Evolutionary conservation across 164 flowering plant species (phyloP).

Genomic region (Vitis riparia): DNA sequence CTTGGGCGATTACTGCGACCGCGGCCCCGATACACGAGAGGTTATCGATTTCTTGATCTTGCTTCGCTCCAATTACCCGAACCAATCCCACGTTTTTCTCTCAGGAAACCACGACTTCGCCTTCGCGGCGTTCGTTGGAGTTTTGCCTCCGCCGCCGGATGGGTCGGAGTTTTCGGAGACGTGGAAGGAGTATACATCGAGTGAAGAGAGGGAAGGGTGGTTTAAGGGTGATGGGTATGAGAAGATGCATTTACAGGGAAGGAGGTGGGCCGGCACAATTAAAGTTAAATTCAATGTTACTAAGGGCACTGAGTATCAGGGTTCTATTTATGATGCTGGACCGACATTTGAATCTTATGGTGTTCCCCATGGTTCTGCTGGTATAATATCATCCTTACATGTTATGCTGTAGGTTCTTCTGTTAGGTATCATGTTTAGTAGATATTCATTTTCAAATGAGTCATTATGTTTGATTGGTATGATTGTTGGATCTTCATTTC

Average conservation of each 20-base stretch:
- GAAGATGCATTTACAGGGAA: conserved; percentile 81
- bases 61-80: conserved; percentile 62
- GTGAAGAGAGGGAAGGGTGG: conserved; percentile 93
- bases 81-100: conserved; percentile 82
- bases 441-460: not conserved
- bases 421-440: not conserved
- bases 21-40: conserved; percentile 70
- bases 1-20: conserved; percentile 95
- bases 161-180: conserved; percentile 56
- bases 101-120: conserved; percentile 93
- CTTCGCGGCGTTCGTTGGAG: conserved; percentile 75
- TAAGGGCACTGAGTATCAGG: conserved; percentile 63
- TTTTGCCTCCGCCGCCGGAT: conserved; percentile 55
- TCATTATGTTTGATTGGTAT: not conserved
- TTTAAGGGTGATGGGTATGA: conserved; percentile 75
- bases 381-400: conserved; percentile 28
- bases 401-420: no score
- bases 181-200: conserved; percentile 67
- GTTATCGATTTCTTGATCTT: conserved; percentile 71
- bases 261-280: conserved; percentile 87
- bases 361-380: conserved; percentile 89
- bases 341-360: conserved; percentile 88
- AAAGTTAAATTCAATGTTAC: conserved; percentile 45
- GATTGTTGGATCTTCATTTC: not conserved
- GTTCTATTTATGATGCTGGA: conserved; percentile 87